Base-by-base conservation (phyloP, 1,284 basidiomycete species). In the Trichosporon coremiiforme region DNA sequence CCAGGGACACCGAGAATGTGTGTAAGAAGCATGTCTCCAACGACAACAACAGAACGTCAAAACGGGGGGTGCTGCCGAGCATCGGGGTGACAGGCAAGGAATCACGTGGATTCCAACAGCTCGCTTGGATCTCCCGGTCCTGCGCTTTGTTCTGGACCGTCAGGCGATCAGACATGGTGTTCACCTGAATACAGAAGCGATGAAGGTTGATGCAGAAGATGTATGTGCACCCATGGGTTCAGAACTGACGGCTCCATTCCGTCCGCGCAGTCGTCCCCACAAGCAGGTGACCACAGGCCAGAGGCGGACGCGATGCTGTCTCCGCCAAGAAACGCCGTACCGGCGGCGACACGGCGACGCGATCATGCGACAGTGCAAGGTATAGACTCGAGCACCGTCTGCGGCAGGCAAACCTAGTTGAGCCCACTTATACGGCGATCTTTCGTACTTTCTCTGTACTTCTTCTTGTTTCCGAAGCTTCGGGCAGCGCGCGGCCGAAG, bases 361-460 rank as follows among this genome's bases (percentile, higher is more conserved):
- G 13, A 20, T 53, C 47, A 53, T 53, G 47, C 47, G 47, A 3
- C 20, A 8, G 47, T 12, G 47, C 47, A 53, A 53, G 47, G 47
- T 53, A 53, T 53, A 53, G 47, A 53, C 47, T 53, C 47, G 10
- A 15, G 4, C 8, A 7, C 1, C 17, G 47, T 53, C 47, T 7
- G 10, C 45, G 15, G 15, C 5, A 20, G n/a, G 45, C 47, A 22
- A 53, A 53, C 20, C 47, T 53, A 22, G n/a, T 4, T 53, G 47
- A 53, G 47, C 47, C 47, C 47, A 53, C 47, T 53, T 53, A 53
- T 53, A 20, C 47, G 47, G 47, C 10, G 47, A 53, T 53, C 47
- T 53, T 22, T 20, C 47, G 20, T 53, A 10, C 20, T 20, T 9
- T 20, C 9, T 53, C 4, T 45, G 41, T 45, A 7, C 41, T 15